A percentile compares a stretch with the other conserved stretches of the same genome.
phyloP scores from a whole-genome alignment of 163 green algal species.

The Chlorella variabilis region DNA sequence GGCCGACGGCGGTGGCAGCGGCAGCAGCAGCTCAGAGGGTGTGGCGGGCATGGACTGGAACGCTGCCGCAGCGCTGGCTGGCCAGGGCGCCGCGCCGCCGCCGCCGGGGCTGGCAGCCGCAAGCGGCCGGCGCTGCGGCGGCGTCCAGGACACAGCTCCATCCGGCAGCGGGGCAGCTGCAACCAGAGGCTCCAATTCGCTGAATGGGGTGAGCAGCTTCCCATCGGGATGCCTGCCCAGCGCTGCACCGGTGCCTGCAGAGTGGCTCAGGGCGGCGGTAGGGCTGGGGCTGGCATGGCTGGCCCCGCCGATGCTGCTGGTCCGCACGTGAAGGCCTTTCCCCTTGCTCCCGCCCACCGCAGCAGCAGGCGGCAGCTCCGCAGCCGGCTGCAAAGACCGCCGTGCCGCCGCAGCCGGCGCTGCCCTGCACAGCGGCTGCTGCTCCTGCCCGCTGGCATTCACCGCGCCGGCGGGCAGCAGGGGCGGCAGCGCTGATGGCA shows the following conservation, averaged over 20 bases:
- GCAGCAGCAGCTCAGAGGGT: neutral
- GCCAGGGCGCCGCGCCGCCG: neutral
- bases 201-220: neutral
- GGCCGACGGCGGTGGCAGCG: no score
- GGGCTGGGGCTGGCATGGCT: neutral
- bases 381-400: neutral
- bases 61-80: neutral
- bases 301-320: neutral
- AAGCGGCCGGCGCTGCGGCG: neutral
- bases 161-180: neutral
- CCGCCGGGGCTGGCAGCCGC: neutral
- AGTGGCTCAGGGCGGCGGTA: neutral
- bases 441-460: constrained; percentile 6
- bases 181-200: constrained; percentile 1
- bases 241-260: constrained; percentile 1
- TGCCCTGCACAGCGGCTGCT: neutral
- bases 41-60: constrained; percentile 29
- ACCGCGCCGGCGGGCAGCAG: constrained; percentile 19
- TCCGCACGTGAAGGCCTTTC: neutral
- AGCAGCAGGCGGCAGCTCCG: no score
- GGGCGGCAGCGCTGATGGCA: constrained; percentile 26
- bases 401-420: neutral
- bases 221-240: neutral
- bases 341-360: no score
- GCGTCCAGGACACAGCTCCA: neutral